Percentiles rank a stretch among this genome's conserved stretches.
Evolutionary conservation across 768 basidiomycete species (phyloP).

Genomic region (Sarcomyxa edulis): DNA sequence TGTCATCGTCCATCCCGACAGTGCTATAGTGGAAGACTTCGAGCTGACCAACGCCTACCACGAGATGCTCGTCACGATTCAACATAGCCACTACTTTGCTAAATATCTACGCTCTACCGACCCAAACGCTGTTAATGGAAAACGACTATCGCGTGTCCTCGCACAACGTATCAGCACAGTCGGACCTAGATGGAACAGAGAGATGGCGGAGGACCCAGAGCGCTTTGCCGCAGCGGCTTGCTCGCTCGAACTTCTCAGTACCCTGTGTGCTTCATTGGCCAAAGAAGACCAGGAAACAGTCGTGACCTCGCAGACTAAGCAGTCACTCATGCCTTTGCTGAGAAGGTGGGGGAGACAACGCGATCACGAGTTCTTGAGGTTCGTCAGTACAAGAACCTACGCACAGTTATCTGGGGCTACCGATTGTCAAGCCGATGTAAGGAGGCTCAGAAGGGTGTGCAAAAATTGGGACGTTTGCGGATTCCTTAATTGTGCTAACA

Average conservation of each 20-base stretch:
- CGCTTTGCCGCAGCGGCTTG: no score
- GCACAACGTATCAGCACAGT: slow-evolving; percentile 16
- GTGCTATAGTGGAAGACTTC: slow-evolving; percentile 12
- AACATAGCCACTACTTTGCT: slow-evolving; percentile 19
- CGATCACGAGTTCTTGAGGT: no score
- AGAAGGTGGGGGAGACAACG: slow-evolving; percentile 7
- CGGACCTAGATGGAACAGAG: slow-evolving; percentile 15
- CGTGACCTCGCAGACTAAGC: slow-evolving; percentile 2
- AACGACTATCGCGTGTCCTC: slow-evolving; percentile 13
- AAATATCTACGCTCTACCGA: slow-evolving; percentile 18
- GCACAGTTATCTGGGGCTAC: not conserved
- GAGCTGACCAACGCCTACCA: slow-evolving; percentile 19
- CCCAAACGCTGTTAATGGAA: slow-evolving; percentile 15
- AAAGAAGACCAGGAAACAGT: slow-evolving; percentile 6
- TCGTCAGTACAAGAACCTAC: not conserved
- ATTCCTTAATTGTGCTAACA: slow-evolving; percentile 7
- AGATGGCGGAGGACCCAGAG: no score
- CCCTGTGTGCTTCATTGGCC: slow-evolving; percentile 7
- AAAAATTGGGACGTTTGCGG: slow-evolving; percentile 12
- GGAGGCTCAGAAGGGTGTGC: slow-evolving; percentile 2
- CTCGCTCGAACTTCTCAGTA: slow-evolving; percentile 10
- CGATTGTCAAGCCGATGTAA: slow-evolving; percentile 1
- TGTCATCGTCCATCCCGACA: slow-evolving; percentile 5
- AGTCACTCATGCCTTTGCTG: slow-evolving; percentile 4
- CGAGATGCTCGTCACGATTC: slow-evolving; percentile 16